Evolutionary conservation across 1,284 basidiomycete species (phyloP), one percentile per base, ranked within the genome.

Genomic region (Amylostereum areolatum): DNA sequence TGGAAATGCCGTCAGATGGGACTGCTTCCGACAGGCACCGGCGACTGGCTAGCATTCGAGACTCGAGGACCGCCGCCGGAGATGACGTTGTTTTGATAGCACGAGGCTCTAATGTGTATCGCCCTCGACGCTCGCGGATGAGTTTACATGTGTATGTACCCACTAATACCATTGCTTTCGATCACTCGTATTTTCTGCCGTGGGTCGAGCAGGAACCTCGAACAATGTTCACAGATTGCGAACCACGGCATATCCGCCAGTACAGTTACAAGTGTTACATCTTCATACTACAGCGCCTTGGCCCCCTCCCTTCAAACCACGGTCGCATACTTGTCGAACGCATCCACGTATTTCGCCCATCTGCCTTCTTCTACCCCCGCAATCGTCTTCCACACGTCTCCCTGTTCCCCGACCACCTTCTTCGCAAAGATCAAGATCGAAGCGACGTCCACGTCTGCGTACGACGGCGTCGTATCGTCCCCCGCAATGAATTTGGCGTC

Each of bases 1-100:
- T 96, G 88, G 84, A 96, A 96, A 66, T 94, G 91, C 67, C 81
- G 83, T 44, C 81, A 84, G 1, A 93, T 96, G 91, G 92, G 92
- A 2, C 72, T 96, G 48, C 67, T 96, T 29, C 92, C 92, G 0
- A 87, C 82, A 2, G 90, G 92, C 1, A 88, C 91, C 0, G 90
- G 87, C 3, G 92, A 96, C 68, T 96, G 92, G 91, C 69, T 94
- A 47, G 91, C 89, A 25, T 95, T 95, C 60, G 92, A 95, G 70
- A 86, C 81, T 3, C 72, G 92, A 59, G 81, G 80, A 33, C 59
- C 70, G 63, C 89, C 92, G 58, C 57, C 87, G 71, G 46, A 52
- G 55, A 6, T 33, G 33, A 36, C 41, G 31, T 28, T 51, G 49
- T 49, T 51, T 36, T 51, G 7, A 43, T 43, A 35, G 34, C 10